Conservation (phyloP, 2,329 filamentous ascomycete species). For the Purpureocillium takamizusanense region DNA sequence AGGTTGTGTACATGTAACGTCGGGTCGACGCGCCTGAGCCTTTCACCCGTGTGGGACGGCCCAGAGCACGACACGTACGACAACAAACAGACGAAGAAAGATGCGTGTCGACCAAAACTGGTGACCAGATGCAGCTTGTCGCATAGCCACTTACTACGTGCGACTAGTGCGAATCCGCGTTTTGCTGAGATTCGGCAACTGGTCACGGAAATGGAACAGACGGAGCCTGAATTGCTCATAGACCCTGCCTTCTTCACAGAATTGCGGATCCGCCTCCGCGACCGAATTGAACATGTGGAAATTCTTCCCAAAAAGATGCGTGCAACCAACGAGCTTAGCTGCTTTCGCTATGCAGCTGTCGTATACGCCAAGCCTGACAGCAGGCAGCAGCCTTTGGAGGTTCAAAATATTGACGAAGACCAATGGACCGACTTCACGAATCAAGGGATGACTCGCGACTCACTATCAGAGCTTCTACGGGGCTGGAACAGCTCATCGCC, state of each 20-base stretch:
- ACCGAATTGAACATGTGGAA: conserved; percentile 15
- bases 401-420: conserved; percentile 3
- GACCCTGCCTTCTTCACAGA: conserved; percentile 14
- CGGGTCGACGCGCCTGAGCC: no score
- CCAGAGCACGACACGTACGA: no score
- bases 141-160: no score
- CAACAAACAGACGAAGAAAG: no score
- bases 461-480: conserved; percentile 7
- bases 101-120: no score
- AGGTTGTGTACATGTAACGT: no score
- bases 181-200: no score
- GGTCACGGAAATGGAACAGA: conserved; percentile 7
- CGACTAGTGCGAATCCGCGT: no score
- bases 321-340: conserved; percentile 19
- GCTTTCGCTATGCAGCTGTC: conserved; percentile 18
- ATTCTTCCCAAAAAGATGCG: conserved; percentile 18
- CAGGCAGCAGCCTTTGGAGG: background rate
- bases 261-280: conserved; percentile 3
- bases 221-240: conserved; percentile 11
- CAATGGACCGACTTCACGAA: conserved; percentile 13
- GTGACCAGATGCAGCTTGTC: no score
- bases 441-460: conserved; percentile 3
- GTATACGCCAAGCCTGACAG: conserved; percentile 2
- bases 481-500: background rate
- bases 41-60: no score